Evolutionary conservation across 2,329 filamentous ascomycete species (phyloP), one percentile per base, ranked within the genome.

Genomic region (Pyricularia sp.): DNA sequence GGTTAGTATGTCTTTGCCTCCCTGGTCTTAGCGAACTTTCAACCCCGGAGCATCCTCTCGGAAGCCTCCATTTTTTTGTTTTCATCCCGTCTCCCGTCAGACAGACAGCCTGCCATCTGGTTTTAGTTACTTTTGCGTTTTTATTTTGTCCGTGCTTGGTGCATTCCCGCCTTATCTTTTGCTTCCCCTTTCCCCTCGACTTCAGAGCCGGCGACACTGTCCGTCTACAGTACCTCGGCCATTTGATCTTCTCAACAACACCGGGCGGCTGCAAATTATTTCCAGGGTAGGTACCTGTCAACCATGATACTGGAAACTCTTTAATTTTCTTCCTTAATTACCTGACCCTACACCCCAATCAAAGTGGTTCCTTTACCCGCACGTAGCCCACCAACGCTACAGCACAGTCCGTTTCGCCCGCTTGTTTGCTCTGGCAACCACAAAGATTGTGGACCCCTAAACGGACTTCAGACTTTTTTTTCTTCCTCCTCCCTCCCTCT

Each of bases 341-440:
- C 28, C 28, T 14, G 26, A 12, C 58, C 58, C n/a, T 25, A n/a
- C 58, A 12, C 26, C 10, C 55, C 9, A 61, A 26, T 17, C 25
- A 61, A 61, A 25, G n/a, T 61, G n/a, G 58, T 25, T 2, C 55
- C 58, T 61, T 36, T 61, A 61, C 58, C 58, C 58, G n/a, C 58
- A 26, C 23, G 58, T 26, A 61, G 23, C 58, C 58, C 42, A 50
- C 25, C 58, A 12, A 17, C 58, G 14, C 58, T 61, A 25, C 58
- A 61, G 58, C 28, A 12, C 58, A 61, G 25, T 61, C 64, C 69
- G 17, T 63, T 70, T 66, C 63, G 67, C 68, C 59, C 68, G 36
- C 50, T 63, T 66, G 55, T 70, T 71, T 67, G 65, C 71, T 74
- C 66, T 55, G 33, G 65, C 65, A 66, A 66, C 65, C 33, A 36